Percentiles rank a stretch among this genome's conserved stretches.
These are phyloP conservation scores for Diplocarpon rosae DNA, from an alignment of 2,329 filamentous ascomycete species.

Conservation along the genomic window DNA sequence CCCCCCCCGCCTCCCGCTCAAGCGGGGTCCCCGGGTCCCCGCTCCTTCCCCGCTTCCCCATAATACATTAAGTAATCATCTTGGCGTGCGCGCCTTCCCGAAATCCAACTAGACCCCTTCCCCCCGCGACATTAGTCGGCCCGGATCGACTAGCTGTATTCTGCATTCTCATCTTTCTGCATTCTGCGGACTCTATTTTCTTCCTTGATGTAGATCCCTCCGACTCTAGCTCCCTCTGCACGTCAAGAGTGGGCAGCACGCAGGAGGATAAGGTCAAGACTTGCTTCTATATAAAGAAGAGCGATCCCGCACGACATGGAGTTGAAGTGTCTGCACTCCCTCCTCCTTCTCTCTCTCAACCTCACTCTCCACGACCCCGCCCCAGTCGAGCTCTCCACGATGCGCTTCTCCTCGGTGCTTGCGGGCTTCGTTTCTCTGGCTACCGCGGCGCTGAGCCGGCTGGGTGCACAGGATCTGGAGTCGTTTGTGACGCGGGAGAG, in stretches of 20 bases:
- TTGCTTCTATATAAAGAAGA: neutral
- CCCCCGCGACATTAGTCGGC: neutral
- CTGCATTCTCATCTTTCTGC: neutral
- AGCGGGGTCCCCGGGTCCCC: neutral
- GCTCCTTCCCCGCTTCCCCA: neutral
- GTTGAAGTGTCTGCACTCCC: neutral
- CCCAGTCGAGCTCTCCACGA: conserved; percentile 1
- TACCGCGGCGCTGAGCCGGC: conserved; percentile 7
- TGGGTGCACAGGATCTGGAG: conserved; percentile 17
- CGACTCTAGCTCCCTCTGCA: too few species aligned
- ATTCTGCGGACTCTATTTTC: neutral
- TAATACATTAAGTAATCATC: too few species aligned
- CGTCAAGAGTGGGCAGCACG: too few species aligned
- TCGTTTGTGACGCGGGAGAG: conserved; percentile 35
- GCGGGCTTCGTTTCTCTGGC: conserved; percentile 3
- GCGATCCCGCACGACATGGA: neutral
- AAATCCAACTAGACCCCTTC: neutral
- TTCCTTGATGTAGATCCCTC: too few species aligned
- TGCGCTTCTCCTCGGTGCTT: conserved; percentile 3
- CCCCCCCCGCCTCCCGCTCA: neutral
- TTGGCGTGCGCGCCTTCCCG: neutral
- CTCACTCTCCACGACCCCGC: neutral
- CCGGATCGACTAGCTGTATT: neutral
- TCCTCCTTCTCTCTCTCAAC: neutral
- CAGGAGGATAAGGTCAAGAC: neutral